These are phyloP conservation scores for Magnolia officinalis DNA, from an alignment of 164 flowering plant genomes.

Conservation along the genomic window DNA sequence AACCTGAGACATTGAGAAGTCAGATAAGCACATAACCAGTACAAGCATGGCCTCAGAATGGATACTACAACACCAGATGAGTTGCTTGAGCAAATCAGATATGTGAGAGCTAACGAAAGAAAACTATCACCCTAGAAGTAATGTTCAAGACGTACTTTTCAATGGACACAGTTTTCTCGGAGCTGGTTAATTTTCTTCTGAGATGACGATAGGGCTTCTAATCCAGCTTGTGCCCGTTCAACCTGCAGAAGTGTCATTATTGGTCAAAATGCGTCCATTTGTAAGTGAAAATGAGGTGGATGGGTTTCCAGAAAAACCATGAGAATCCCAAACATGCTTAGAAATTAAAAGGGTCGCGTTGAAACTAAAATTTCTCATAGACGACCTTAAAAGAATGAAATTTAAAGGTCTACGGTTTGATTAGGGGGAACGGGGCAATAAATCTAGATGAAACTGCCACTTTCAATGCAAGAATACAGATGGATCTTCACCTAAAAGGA, in stretches of 20 bases:
- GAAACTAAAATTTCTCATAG: too few species aligned
- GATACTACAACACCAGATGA: neutral
- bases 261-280: neutral
- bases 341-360: too few species aligned
- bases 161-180: constrained; percentile 72
- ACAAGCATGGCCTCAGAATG: neutral
- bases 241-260: constrained; percentile 48
- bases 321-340: too few species aligned
- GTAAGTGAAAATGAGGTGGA: too few species aligned
- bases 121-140: neutral
- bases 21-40: neutral
- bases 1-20: constrained; percentile 44
- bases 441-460: too few species aligned
- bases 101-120: neutral
- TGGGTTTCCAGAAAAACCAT: too few species aligned
- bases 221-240: constrained; percentile 82
- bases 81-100: neutral
- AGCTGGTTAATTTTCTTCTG: constrained; percentile 69
- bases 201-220: constrained; percentile 74
- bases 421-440: too few species aligned
- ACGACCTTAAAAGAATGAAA: too few species aligned
- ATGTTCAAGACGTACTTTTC: constrained; percentile 61
- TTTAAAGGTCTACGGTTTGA: too few species aligned
- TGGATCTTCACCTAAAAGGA: too few species aligned
- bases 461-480: too few species aligned